phyloP scores from a whole-genome alignment of 306 rosid genomes.

The Quercus aquifolioides region DNA sequence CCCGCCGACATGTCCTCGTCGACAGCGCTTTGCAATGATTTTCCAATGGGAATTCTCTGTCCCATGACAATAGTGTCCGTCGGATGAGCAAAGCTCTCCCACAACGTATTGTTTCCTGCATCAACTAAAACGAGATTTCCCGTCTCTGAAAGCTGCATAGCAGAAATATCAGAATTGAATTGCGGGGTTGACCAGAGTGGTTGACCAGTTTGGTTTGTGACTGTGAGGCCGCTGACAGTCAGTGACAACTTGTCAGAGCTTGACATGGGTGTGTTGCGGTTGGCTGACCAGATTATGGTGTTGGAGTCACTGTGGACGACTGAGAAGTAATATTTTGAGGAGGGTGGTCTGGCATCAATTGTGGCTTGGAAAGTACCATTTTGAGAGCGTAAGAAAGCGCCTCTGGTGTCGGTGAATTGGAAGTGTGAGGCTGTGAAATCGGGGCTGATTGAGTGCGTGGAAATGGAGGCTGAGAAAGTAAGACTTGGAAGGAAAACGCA shows the following conservation, averaged over 20 bases:
- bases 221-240: constrained; percentile 45
- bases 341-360: constrained; percentile 39
- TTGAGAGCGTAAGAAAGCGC: constrained; percentile 62
- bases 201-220: constrained; percentile 32
- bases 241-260: constrained; percentile 49
- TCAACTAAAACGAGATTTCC: constrained; percentile 77
- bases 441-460: neutral
- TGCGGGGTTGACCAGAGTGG: constrained; percentile 71
- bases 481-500: too few relatives aligned
- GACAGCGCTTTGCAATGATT: constrained; percentile 40
- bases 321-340: constrained; percentile 36
- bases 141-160: constrained; percentile 50
- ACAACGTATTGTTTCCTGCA: constrained; percentile 51
- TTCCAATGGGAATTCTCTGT: constrained; percentile 50
- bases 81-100: constrained; percentile 84
- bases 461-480: too few relatives aligned
- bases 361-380: constrained; percentile 63
- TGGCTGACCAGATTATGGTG: constrained; percentile 77
- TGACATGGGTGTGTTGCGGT: constrained; percentile 54
- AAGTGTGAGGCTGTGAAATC: neutral
- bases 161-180: constrained; percentile 37
- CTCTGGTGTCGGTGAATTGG: neutral
- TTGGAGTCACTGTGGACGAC: constrained; percentile 59
- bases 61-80: constrained; percentile 77
- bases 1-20: constrained; percentile 56